Evolutionary conservation across 345 rosid species (phyloP).

Genomic region (Citrus sp.): DNA sequence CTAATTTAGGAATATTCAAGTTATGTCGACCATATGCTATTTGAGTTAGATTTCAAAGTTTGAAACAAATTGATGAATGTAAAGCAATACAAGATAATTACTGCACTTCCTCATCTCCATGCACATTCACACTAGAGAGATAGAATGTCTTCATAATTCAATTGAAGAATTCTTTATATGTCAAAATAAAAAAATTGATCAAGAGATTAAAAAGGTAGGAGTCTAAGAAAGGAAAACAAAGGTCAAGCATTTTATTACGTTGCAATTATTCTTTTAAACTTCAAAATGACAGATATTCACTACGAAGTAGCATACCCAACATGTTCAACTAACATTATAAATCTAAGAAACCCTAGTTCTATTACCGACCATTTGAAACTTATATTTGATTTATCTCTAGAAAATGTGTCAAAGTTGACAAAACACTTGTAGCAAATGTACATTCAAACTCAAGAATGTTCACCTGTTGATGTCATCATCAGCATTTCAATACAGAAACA

Average conservation of each 20-base stretch:
- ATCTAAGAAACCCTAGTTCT: background rate
- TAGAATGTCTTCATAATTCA: background rate
- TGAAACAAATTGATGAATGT: background rate
- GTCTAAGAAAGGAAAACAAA: background rate
- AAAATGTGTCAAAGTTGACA: background rate
- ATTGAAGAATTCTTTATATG: background rate
- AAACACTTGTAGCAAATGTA: background rate
- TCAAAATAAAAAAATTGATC: background rate
- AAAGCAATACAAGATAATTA: background rate
- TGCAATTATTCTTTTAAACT: background rate
- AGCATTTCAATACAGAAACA: background rate
- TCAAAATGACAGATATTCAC: background rate
- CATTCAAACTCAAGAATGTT: background rate
- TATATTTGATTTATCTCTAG: background rate
- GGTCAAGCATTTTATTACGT: background rate
- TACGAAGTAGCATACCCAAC: background rate
- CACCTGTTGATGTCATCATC: background rate
- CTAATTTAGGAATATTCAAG: background rate
- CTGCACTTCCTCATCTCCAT: background rate
- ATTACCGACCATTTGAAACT: background rate
- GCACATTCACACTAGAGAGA: background rate
- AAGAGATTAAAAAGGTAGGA: background rate
- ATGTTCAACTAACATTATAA: background rate
- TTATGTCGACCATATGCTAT: background rate
- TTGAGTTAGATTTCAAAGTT: background rate